A percentile compares a stretch with the other conserved stretches of the same genome.
Conservation (phyloP, 2,329 filamentous ascomycete species). For the Hortaea sp. region DNA sequence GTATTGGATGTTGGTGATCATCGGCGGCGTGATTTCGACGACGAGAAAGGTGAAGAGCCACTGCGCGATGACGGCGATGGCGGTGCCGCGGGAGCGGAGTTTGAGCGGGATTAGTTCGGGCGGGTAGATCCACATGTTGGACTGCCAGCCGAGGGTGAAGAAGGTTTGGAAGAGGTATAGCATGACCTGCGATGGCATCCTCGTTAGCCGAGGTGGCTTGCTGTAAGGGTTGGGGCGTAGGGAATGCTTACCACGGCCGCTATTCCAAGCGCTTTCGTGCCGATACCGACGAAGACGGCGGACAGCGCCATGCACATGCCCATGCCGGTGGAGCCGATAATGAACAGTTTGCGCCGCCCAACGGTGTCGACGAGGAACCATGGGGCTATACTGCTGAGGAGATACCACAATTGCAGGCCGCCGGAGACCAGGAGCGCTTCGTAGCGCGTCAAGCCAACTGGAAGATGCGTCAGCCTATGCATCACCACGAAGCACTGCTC, state of each 20-base stretch:
- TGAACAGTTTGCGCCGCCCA: conserved; percentile 18
- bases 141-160: neutral
- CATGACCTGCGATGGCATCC: neutral
- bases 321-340: neutral
- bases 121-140: conserved; percentile 45
- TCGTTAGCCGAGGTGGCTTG: too few relatives aligned
- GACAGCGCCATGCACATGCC: neutral
- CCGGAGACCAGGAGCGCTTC: conserved; percentile 2
- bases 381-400: conserved; percentile 18
- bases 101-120: conserved; percentile 44
- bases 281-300: neutral
- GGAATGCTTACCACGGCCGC: neutral
- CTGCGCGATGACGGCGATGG: conserved; percentile 39
- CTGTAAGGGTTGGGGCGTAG: too few relatives aligned
- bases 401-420: conserved; percentile 1
- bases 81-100: conserved; percentile 21
- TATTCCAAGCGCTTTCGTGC: neutral
- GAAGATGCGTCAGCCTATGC: neutral
- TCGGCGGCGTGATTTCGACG: conserved; percentile 52
- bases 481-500: too few relatives aligned
- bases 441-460: neutral
- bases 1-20: conserved; percentile 46
- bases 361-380: conserved; percentile 23
- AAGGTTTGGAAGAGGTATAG: neutral
- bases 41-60: conserved; percentile 55